Evolutionary conservation across 495 filamentous ascomycete species (phyloP).

Genomic region (Tricharina praecox): DNA sequence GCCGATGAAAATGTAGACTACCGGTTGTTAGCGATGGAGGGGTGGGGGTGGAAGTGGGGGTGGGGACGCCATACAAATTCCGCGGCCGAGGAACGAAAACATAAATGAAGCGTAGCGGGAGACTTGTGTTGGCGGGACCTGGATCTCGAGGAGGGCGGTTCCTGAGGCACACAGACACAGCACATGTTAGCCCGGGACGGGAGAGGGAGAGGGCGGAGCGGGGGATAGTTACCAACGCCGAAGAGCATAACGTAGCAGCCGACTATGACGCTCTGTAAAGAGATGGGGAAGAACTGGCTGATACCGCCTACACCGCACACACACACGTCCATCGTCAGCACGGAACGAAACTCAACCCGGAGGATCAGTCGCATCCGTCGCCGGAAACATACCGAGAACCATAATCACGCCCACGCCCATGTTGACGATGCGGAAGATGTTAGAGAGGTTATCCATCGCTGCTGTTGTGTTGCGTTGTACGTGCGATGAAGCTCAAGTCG

Average conservation of each 20-base stretch:
- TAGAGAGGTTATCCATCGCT: constrained; percentile 12
- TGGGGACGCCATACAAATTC: constrained; percentile 62
- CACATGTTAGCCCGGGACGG: constrained; percentile 2
- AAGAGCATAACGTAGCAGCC: constrained; percentile 80
- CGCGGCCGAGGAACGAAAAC: constrained; percentile 90
- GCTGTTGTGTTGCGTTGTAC: neutral
- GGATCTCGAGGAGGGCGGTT: constrained; percentile 64
- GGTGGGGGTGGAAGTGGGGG: too few relatives aligned
- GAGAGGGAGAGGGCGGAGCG: constrained; percentile 22
- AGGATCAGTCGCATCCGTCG: too few relatives aligned
- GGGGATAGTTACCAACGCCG: constrained; percentile 75
- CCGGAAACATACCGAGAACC: constrained; percentile 43
- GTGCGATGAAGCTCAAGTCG: too few relatives aligned
- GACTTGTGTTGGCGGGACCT: constrained; percentile 83
- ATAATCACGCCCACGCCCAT: constrained; percentile 73
- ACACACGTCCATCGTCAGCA: neutral
- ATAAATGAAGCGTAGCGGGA: constrained; percentile 92
- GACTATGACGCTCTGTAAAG: constrained; percentile 50
- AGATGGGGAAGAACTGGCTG: constrained; percentile 58
- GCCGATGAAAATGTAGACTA: constrained; percentile 94
- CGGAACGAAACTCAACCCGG: too few relatives aligned
- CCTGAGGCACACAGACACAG: constrained; percentile 27
- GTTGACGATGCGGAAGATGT: constrained; percentile 63
- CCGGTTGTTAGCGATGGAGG: too few relatives aligned
- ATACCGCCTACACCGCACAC: constrained; percentile 37